Evolutionary conservation across 139 green algal species (phyloP), one percentile per base, ranked within the genome.

Genomic region (Coccomyxa sp.): DNA sequence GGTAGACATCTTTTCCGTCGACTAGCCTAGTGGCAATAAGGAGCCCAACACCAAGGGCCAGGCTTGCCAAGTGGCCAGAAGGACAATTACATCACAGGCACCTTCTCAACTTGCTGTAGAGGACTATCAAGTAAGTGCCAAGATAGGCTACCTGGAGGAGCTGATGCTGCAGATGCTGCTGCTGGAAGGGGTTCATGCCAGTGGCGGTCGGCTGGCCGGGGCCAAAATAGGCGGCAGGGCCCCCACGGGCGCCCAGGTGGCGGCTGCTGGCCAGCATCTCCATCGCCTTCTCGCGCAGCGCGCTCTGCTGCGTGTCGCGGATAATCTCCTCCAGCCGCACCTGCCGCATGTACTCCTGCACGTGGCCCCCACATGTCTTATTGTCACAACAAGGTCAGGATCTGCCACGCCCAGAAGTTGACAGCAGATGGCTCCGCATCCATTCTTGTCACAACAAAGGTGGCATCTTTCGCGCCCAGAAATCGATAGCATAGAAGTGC

Each of bases 341-440:
- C 71, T 77, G 71, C 71, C 71, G 21, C 71, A 77, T n/a, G 27
- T 77, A 77, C 71, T 77, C 71, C 71, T 77, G 71, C 71, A 38
- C 71, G 10, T 71, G 63, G 60, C 1, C 63, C 63, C 4, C 63
- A 21, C 63, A 71, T 51, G 38, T n/a, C n/a, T n/a, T n/a, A n/a
- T n/a, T n/a, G n/a, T 51, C 63, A 71, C 63, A 28, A 25, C 18
- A 71, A 71, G 18, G 63, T 4, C 60, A 68, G 60, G 16, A 68
- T 68, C 60, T 68, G 60, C 60, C 14, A 68, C 16, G 60, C 60
- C 60, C 60, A 68, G 60, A 68, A 16, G n/a, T n/a, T n/a, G n/a
- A n/a, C n/a, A n/a, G n/a, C n/a, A n/a, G n/a, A n/a, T n/a, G n/a
- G n/a, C n/a, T n/a, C n/a, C n/a, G n/a, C n/a, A n/a, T n/a, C n/a